Conservation (phyloP, 768 basidiomycete genomes). For the Hypholoma fasciculare region DNA sequence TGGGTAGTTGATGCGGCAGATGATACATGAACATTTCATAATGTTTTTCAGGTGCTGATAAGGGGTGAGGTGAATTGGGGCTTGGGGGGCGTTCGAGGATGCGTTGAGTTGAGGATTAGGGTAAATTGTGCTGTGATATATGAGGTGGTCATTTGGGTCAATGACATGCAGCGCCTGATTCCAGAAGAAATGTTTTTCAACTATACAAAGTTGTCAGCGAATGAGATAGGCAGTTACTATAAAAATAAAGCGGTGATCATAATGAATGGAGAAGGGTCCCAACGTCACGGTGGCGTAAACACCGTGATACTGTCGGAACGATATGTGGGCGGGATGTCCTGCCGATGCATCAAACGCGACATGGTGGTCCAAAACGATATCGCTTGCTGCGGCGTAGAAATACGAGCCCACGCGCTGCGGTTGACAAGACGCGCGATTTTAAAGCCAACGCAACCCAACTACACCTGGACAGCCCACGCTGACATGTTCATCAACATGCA, state of each 20-base stretch:
- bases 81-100: conserved; percentile 33
- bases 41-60: conserved; percentile 68
- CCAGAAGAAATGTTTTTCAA: conserved; percentile 74
- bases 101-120: conserved; percentile 33
- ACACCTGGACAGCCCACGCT: neutral
- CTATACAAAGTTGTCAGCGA: conserved; percentile 33
- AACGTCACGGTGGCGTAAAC: conserved; percentile 1
- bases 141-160: conserved; percentile 61
- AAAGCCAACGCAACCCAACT: neutral
- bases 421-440: neutral
- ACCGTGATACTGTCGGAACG: neutral
- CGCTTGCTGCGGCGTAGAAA: neutral
- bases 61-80: conserved; percentile 41
- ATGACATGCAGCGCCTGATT: conserved; percentile 58
- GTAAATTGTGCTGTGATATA: conserved; percentile 46
- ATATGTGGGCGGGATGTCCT: neutral
- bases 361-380: neutral
- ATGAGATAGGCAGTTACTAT: neutral
- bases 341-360: conserved; percentile 1
- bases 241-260: neutral
- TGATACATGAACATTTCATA: conserved; percentile 51
- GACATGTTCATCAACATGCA: neutral
- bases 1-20: conserved; percentile 72
- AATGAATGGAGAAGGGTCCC: neutral
- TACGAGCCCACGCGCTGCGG: neutral